Conservation (phyloP, 257 asterid species). For the Ilex asprella region DNA sequence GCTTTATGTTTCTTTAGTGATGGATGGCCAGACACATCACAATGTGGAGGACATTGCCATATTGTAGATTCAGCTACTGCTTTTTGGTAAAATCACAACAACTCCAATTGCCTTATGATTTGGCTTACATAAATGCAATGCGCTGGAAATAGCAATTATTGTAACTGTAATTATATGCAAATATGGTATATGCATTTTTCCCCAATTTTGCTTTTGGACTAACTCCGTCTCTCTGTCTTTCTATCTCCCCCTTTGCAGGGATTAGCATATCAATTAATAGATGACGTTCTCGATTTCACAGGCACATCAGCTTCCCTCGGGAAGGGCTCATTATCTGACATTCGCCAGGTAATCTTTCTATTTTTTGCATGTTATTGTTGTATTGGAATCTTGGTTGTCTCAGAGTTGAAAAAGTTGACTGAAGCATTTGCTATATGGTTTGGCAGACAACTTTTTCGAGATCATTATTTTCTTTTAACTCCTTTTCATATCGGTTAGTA, state of each 20-base stretch:
- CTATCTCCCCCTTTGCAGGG: constrained; percentile 49
- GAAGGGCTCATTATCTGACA: constrained; percentile 93
- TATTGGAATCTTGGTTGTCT: not conserved
- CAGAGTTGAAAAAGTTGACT: no score
- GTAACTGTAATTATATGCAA: not conserved
- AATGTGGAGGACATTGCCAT: no score
- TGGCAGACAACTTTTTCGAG: not conserved
- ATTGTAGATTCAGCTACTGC: no score
- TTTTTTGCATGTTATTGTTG: not conserved
- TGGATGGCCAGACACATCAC: no score
- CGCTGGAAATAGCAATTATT: no score
- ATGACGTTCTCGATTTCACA: constrained; percentile 90
- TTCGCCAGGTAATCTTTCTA: constrained; percentile 66
- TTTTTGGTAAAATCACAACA: no score
- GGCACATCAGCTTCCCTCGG: constrained; percentile 91
- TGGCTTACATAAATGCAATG: no score
- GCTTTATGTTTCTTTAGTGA: no score
- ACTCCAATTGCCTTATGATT: no score
- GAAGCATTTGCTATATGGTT: not conserved
- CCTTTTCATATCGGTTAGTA: no score
- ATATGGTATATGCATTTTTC: not conserved
- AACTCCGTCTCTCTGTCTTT: not conserved
- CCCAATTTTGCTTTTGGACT: not conserved
- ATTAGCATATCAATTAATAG: constrained; percentile 86
- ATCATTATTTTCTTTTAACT: no score